Evolutionary conservation across 2,329 filamentous ascomycete genomes (phyloP), one percentile per base, ranked within the genome.

Genomic region (Epichloe aotearoae): DNA sequence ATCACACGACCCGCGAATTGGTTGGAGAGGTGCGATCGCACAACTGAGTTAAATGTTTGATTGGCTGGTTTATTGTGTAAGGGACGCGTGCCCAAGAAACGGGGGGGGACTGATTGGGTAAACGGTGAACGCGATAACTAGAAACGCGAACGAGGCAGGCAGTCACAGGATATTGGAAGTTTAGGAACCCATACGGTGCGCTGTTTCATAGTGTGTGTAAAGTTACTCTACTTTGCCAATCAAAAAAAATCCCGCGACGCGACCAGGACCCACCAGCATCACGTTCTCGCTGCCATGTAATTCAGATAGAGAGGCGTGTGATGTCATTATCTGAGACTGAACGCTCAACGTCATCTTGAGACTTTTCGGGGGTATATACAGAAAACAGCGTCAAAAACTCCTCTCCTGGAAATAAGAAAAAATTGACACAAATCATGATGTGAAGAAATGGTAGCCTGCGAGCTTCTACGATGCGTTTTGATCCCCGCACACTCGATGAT

Each of bases 141-240:
- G 57, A 52, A 60, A 68, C 67, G 66, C 67, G 66, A 67, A 64
- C 55, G 47, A 55, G 47, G 54, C 65, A 66, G 64, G 64, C 58
- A 56, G 55, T 65, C 65, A 67, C 64, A 55, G 68, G 66, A 62
- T 3, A 2, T 4, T 3, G 11, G 2, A 33, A 6, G 42, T 50
- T 33, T 0, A 47, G 19, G 8, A 3, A 50, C 38, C 12, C 40
- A 5, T 15, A 10, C n/a, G 15, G 1, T 2, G 8, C 15, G 10
- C 2, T n/a, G 17, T 4, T 26, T 23, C 14, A n/a, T 1, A 23
- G 38, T 0, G 5, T 23, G 11, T 6, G 5, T 6, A 5, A 7
- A 41, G 49, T 50, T 5, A 0, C 17, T 46, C 23, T 46, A 46
- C 49, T 33, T 43, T 26, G 20, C 6, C 5, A 23, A 6, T 49